Evolutionary conservation across 192 early-diverging fungal species (phyloP), one percentile per base, ranked within the genome.

Genomic region (Powellomyces hirtus): DNA sequence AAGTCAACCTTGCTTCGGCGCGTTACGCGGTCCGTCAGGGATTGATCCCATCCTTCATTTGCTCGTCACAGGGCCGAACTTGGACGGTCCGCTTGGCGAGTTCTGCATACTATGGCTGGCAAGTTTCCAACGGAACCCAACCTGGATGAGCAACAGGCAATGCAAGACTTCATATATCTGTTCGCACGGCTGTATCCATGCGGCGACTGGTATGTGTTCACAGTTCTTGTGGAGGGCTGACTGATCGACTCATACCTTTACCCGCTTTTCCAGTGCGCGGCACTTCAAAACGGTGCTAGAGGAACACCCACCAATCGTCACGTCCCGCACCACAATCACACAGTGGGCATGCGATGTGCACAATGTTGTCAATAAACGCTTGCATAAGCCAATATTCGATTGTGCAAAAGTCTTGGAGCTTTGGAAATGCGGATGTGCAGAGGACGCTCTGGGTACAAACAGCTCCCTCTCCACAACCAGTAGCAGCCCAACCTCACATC

Each of bases 101-200:
- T 98, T 13, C 68, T 98, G 30, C 96, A 98, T 73, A 94, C 93
- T 4, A 98, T 96, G 90, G 90, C 88, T 31, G 86, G 88, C 30
- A 72, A 94, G 72, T 98, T 90, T 77, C 96, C 96, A 5, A 62
- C 84, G 38, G 76, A 89, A 16, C 96, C 96, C 16, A 88, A 84
- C 1, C 34, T 59, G 20, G 88, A 89, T 36, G 94, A 98, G 75
- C 75, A 89, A 63, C 73, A 80, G 31, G 88, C 93, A 0, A 74
- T 95, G 51, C 82, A 76, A 38, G 89, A 89, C 63, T 98, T 91
- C 73, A 81, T 98, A 61, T 87, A 83, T 61, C 71, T 95, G 31
- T 85, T 97, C 51, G 90, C 90, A 1, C 76, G 91, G 68, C 74
- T 98, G 27, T 98, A 98, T 75, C 96, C 96, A 14, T 98, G 96